phyloP scores from a whole-genome alignment of 73 alveolate genomes.

The Strombidium stylifer region DNA sequence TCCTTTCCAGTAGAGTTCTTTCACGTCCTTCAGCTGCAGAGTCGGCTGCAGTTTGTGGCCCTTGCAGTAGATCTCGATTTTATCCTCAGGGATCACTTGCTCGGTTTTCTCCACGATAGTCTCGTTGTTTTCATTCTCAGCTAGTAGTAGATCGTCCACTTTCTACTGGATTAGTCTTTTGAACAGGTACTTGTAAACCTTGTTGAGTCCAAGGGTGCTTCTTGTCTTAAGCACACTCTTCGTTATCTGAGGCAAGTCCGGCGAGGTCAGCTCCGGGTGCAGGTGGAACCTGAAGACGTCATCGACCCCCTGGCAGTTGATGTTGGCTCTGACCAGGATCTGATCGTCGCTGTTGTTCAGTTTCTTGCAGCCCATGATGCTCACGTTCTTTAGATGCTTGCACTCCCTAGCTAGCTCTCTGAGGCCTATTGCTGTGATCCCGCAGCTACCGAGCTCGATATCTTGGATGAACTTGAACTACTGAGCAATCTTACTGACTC shows the following conservation, averaged over 20 bases:
- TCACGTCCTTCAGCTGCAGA: constrained; percentile 36
- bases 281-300: constrained; percentile 66
- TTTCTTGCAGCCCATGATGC: constrained; percentile 35
- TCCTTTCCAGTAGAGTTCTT: constrained; percentile 32
- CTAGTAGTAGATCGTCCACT: constrained; percentile 31
- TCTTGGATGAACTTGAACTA: constrained; percentile 26
- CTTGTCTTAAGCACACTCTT: constrained; percentile 61
- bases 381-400: constrained; percentile 5
- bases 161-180: constrained; percentile 36
- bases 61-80: constrained; percentile 47
- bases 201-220: constrained; percentile 53
- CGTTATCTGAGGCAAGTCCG: constrained; percentile 52
- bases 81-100: no score
- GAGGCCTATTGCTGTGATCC: constrained; percentile 13
- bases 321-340: constrained; percentile 12
- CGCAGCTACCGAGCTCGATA: constrained; percentile 41
- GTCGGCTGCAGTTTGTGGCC: constrained; percentile 17
- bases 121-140: constrained; percentile 1
- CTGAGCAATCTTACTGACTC: constrained; percentile 14
- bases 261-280: constrained; percentile 31
- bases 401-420: constrained; percentile 14
- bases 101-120: no score
- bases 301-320: constrained; percentile 35
- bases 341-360: constrained; percentile 35
- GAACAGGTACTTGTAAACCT: constrained; percentile 53